phyloP scores from a whole-genome alignment of 352 stramenopile species.

The Phytophthora hibernalis region DNA sequence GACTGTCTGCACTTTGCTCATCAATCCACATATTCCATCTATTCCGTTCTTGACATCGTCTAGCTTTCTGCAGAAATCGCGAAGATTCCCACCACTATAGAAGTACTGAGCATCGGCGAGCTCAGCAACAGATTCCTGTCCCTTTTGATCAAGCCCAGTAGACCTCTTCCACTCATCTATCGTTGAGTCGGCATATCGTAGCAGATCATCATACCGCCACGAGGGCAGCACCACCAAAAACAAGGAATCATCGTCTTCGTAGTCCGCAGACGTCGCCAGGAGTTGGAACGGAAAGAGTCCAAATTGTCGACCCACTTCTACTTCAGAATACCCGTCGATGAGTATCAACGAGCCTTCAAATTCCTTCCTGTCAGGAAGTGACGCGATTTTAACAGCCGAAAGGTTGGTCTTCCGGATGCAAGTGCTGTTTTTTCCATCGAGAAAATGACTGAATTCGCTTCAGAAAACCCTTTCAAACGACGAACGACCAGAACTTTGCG shows the following conservation, averaged over 20 bases:
- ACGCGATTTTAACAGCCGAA: slow-evolving; percentile 15
- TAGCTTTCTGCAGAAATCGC: slow-evolving; percentile 26
- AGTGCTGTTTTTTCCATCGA: slow-evolving; percentile 22
- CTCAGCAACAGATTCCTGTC: neutral
- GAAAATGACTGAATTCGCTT: slow-evolving; percentile 23
- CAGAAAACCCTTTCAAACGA: slow-evolving; percentile 18
- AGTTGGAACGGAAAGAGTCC: slow-evolving; percentile 26
- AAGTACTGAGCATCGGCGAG: slow-evolving; percentile 35
- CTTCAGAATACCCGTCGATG: slow-evolving; percentile 32
- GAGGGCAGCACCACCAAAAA: slow-evolving; percentile 26
- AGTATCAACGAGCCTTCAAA: slow-evolving; percentile 25
- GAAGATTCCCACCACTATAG: slow-evolving; percentile 41
- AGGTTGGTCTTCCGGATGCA: slow-evolving; percentile 25
- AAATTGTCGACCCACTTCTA: slow-evolving; percentile 25
- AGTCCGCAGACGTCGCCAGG: slow-evolving; percentile 23
- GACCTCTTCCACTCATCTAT: slow-evolving; percentile 25
- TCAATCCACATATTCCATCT: slow-evolving; percentile 15
- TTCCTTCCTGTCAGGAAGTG: slow-evolving; percentile 31
- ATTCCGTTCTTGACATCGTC: slow-evolving; percentile 29
- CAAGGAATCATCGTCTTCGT: slow-evolving; percentile 6
- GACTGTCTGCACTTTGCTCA: slow-evolving; percentile 8
- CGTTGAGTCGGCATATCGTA: slow-evolving; percentile 24
- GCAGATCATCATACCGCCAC: slow-evolving; percentile 29
- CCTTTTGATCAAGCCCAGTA: slow-evolving; percentile 20
- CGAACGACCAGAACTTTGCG: slow-evolving; percentile 32